Base-by-base conservation (phyloP, 2,329 filamentous ascomycete species). In the Macrophomina phaseolina region DNA sequence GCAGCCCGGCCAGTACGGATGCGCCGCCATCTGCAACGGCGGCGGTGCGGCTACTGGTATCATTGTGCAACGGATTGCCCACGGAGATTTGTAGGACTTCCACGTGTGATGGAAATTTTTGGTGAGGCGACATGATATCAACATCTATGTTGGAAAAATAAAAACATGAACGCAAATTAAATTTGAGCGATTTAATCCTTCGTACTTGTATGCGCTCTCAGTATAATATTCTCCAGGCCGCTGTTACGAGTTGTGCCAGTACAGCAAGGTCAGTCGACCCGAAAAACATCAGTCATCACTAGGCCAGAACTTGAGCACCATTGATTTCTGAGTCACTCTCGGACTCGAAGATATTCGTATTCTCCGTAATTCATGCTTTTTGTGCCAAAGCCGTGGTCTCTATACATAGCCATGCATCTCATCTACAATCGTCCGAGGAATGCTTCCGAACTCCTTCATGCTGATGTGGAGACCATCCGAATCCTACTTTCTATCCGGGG, bases 11-110 rank as follows among this genome's bases (percentile, higher is more conserved):
- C 92, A 99, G 81, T 98, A 97, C 76, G 95, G 95, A 64, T 92
- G 94, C 70, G 95, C 94, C 16, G 94, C 94, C 2, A 98, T 99
- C 68, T 98, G 95, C 82, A 99, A 99, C 74, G 95, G 95, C 53
- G 95, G 95, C 49, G 95, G 95, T 68, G 94, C 93, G 14, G 92
- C 94, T 1, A 94, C 92, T 9, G 95, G 94, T 0, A 86, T 98
- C 76, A 92, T 98, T 58, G 92, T 99, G 65, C 94, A 98, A 81
- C 89, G 89, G 73, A 85, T 94, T 71, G 90, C 30, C 5, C 66
- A 65, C 28, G 74, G 76, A 61, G 78, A 80, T 30, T 70, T 80
- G 63, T 78, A 67, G 18, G 16, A 12, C 46, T 23, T 23, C 28
- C 32, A 30, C 36, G 6, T 46, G 38, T 6, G n/a, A 40, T 56